Evolutionary conservation across 495 filamentous ascomycete genomes (phyloP).

Genomic region (Rhypophila decipiens): DNA sequence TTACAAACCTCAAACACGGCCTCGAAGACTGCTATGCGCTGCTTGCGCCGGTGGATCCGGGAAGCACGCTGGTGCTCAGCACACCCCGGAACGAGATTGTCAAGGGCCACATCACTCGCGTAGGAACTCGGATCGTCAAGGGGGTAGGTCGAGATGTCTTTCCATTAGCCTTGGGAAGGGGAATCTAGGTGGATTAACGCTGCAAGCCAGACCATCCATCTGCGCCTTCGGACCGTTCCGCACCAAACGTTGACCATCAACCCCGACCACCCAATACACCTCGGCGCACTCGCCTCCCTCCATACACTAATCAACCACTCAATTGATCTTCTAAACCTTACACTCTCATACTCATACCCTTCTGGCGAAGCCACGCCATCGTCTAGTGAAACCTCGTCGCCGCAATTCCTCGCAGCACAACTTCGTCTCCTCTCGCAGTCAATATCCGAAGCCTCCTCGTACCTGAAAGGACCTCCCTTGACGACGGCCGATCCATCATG

Average conservation of each 20-base stretch:
- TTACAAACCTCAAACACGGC: conserved; percentile 71
- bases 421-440: conserved; percentile 70
- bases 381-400: conserved; percentile 6
- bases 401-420: conserved; percentile 67
- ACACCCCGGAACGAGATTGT: conserved; percentile 82
- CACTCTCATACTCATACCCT: conserved; percentile 49
- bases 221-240: conserved; percentile 43
- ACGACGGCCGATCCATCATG: conserved; percentile 25
- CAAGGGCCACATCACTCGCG: conserved; percentile 83
- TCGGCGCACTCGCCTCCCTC: conserved; percentile 64
- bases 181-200: too few species aligned
- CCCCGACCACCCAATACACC: conserved; percentile 50
- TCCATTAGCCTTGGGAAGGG: too few species aligned
- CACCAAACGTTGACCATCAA: conserved; percentile 45
- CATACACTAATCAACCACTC: conserved; percentile 68
- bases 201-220: conserved; percentile 41
- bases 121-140: conserved; percentile 69
- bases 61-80: conserved; percentile 79
- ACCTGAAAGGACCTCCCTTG: conserved; percentile 53
- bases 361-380: conserved; percentile 39
- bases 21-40: conserved; percentile 83
- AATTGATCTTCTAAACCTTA: conserved; percentile 73
- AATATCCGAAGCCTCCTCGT: conserved; percentile 58
- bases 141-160: conserved; percentile 49
- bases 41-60: conserved; percentile 72